Percentiles rank a stretch among this genome's conserved stretches.
These are phyloP conservation scores for Debaryomyces singareniensis DNA, from an alignment of 1,139 yeast species.

Conservation along the genomic window DNA sequence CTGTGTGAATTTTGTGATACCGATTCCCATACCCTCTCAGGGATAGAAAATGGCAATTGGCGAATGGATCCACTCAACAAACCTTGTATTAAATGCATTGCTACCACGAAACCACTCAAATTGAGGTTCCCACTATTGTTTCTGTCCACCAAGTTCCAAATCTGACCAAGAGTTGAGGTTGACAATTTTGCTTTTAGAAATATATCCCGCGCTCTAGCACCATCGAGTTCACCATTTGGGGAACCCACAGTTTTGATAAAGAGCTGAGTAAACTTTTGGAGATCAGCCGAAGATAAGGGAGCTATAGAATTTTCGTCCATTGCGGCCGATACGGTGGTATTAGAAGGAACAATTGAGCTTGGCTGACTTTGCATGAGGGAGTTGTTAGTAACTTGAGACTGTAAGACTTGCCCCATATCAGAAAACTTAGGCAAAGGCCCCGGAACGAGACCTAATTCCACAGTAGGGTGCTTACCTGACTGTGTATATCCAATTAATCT, in stretches of 20 bases:
- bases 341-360: constrained; percentile 26
- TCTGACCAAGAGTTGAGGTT: constrained; percentile 66
- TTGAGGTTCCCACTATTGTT: constrained; percentile 66
- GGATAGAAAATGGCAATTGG: constrained; percentile 64
- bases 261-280: constrained; percentile 63
- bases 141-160: constrained; percentile 85
- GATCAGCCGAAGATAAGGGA: constrained; percentile 57
- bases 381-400: constrained; percentile 33
- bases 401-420: constrained; percentile 21
- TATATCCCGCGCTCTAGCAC: constrained; percentile 74
- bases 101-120: constrained; percentile 74
- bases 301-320: constrained; percentile 43
- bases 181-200: constrained; percentile 86
- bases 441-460: constrained; percentile 45
- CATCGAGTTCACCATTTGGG: constrained; percentile 44
- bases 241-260: constrained; percentile 71
- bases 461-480: constrained; percentile 53
- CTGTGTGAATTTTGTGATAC: constrained; percentile 17
- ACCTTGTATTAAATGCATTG: constrained; percentile 93
- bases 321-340: constrained; percentile 7
- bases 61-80: constrained; percentile 60
- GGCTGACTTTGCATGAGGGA: constrained; percentile 49
- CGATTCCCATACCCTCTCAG: constrained; percentile 62
- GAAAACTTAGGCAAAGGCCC: constrained; percentile 57
- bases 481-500: constrained; percentile 89